Conservation (phyloP, 306 rosid genomes). For the Vachellia pachyceras region DNA sequence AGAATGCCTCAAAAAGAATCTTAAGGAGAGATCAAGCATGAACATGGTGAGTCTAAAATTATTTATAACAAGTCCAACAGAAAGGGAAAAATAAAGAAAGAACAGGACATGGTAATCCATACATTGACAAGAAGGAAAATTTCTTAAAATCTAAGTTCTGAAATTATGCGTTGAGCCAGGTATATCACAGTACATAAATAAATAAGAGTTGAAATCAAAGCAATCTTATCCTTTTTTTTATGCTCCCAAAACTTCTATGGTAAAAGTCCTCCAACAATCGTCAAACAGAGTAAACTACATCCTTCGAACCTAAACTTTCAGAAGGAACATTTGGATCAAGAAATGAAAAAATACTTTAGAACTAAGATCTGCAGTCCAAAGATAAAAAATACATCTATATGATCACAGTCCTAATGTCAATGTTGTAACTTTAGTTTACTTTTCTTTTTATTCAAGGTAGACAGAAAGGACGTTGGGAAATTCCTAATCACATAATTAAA, state of each 20-base stretch:
- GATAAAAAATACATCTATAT: not conserved
- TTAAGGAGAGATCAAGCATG: conserved; percentile 25
- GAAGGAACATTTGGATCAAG: not conserved
- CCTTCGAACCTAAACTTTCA: not conserved
- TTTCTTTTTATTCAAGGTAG: not conserved
- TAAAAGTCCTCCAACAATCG: not conserved
- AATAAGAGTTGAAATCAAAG: not conserved
- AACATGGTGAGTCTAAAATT: conserved; percentile 15
- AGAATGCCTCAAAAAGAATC: conserved; percentile 34
- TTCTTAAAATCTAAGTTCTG: not conserved
- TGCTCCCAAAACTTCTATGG: not conserved
- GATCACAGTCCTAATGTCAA: not conserved
- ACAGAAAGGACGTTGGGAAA: not conserved
- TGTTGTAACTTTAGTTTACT: not conserved
- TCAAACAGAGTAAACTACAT: not conserved
- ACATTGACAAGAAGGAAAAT: not conserved
- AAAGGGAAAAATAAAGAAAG: no score
- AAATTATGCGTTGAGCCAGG: not conserved
- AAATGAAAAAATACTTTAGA: not conserved
- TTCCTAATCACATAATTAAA: not conserved
- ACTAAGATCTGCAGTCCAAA: not conserved
- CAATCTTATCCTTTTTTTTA: not conserved
- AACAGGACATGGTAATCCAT: no score
- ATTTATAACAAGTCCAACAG: not conserved
- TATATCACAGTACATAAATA: not conserved